Conservation (phyloP, 768 basidiomycete genomes). For the Boletales sp. region DNA sequence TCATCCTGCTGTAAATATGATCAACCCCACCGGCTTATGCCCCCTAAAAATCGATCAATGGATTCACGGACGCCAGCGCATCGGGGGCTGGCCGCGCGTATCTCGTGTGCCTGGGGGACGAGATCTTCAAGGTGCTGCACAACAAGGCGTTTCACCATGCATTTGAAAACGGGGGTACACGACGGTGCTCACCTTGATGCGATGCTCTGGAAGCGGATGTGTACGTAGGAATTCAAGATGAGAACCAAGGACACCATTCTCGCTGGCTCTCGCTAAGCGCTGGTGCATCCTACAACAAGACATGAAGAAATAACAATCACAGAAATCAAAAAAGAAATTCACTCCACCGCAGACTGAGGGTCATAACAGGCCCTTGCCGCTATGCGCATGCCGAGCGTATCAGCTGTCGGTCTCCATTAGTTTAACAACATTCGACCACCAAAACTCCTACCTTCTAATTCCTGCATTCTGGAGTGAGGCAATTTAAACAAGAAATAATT, state of each 20-base stretch:
- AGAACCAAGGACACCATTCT: conserved; percentile 24
- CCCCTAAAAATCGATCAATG: conserved; percentile 21
- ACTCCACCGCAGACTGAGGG: conserved; percentile 74
- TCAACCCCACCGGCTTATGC: conserved; percentile 14
- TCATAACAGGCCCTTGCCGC: conserved; percentile 86
- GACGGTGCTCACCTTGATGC: conserved; percentile 57
- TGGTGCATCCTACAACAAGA: conserved; percentile 56
- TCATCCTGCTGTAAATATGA: neutral
- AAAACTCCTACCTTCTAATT: conserved; percentile 62
- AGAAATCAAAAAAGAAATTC: neutral
- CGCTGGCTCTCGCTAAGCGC: conserved; percentile 60
- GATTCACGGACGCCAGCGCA: conserved; percentile 44
- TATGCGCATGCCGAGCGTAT: conserved; percentile 78
- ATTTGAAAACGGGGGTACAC: neutral
- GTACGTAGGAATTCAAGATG: conserved; percentile 67
- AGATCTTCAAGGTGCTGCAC: conserved; percentile 48
- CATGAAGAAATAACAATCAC: neutral
- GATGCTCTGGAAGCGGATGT: conserved; percentile 71
- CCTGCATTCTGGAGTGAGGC: conserved; percentile 80
- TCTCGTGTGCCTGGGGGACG: conserved; percentile 55
- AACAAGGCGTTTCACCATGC: neutral
- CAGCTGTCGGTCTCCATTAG: conserved; percentile 48
- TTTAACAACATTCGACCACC: neutral
- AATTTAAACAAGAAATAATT: conserved; percentile 58
- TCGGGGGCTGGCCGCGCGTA: conserved; percentile 52